Evolutionary conservation across 306 rosid species (phyloP), one percentile per base, ranked within the genome.

Genomic region (Inga leiocalycina): DNA sequence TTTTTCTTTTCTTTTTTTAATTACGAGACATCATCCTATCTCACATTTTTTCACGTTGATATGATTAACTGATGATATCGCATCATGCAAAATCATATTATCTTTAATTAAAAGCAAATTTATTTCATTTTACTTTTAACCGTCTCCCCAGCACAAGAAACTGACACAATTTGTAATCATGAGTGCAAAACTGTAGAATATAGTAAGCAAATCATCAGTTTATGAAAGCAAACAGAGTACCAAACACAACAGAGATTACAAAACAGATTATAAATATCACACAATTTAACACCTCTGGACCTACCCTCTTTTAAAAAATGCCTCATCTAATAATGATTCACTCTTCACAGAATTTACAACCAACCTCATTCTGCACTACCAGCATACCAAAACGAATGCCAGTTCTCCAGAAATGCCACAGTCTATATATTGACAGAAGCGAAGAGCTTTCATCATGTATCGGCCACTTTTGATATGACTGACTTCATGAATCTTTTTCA

Each of bases 331-430:
- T 77, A 73, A 51, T 77, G 66, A 74, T 61, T 30, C 80, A 64
- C 45, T 32, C 27, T 66, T 51, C 84, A 80, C 61, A 85, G 79
- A 73, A 83, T 88, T 68, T 85, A 85, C 89, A 85, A 77, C 85
- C 84, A 85, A 83, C 75, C 16, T 15, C 75, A 80, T 68, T 80
- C 76, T 79, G 59, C 86, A 46, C 79, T 44, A 81, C 34, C 27
- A 15, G 30, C 22, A 51, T 30, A 43, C 68, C 81, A 24, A 30
- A 51, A 71, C 65, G 74, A 77, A 80, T 73, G 32, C 83, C 39
- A 39, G 32, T 74, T 56, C 79, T 78, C 80, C 74, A 70, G 77
- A 70, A 78, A 70, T 75, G 75, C 44, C 77, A 39, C 46, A 37
- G 70, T 65, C 67, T 43, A 78, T 70, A 78, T 73, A 78, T 34